A percentile compares a stretch with the other conserved stretches of the same genome.
phyloP scores from a whole-genome alignment of 176 grass and related monocot species.

The Carex myosuroides region DNA sequence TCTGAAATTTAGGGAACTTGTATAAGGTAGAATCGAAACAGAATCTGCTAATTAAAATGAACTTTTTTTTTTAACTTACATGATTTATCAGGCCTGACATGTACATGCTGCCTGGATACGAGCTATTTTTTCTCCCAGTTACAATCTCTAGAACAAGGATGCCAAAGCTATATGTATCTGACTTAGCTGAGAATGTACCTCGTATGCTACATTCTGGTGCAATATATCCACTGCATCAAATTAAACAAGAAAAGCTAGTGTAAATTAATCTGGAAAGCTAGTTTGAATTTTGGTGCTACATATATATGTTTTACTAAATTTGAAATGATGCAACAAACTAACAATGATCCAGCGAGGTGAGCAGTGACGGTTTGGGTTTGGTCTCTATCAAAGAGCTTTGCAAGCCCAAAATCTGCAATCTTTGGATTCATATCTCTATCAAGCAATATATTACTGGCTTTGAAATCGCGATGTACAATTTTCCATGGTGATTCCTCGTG shows the following conservation, averaged over 20 bases:
- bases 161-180: background rate
- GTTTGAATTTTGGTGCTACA: no score
- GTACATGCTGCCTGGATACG: background rate
- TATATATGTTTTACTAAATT: background rate
- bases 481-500: slow-evolving; percentile 9
- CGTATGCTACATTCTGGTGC: background rate
- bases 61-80: background rate
- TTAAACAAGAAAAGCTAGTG: no score
- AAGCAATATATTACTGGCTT: slow-evolving; percentile 20
- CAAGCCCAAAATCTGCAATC: slow-evolving; percentile 23
- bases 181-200: background rate
- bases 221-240: slow-evolving; percentile 1
- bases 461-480: slow-evolving; percentile 24
- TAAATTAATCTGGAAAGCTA: no score
- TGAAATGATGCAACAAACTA: background rate
- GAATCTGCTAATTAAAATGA: background rate
- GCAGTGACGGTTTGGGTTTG: background rate
- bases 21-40: background rate
- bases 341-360: slow-evolving; percentile 3
- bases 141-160: no score
- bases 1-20: no score
- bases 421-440: slow-evolving; percentile 20
- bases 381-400: background rate
- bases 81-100: background rate
- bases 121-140: background rate